These are phyloP conservation scores for Populus euphratica DNA, from an alignment of 345 rosid genomes.

Conservation along the genomic window DNA sequence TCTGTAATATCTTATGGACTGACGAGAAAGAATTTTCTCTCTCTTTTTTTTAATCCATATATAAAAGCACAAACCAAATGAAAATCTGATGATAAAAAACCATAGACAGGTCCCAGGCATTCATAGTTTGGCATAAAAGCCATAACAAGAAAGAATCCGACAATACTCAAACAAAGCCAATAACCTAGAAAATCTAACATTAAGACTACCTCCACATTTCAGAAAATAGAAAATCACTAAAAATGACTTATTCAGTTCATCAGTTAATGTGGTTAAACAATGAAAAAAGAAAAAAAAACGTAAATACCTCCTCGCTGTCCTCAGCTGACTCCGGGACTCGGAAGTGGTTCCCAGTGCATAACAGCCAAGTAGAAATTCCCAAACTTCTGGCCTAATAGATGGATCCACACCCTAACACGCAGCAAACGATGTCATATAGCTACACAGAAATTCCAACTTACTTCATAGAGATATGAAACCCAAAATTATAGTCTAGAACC, in stretches of 20 bases:
- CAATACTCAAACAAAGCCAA: not conserved
- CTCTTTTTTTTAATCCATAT: not conserved
- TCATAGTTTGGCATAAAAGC: constrained; percentile 1
- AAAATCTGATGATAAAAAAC: not conserved
- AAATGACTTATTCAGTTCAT: too few relatives aligned
- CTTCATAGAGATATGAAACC: not conserved
- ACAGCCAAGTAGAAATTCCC: constrained; percentile 96
- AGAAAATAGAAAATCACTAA: too few relatives aligned
- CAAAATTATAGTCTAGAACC: not conserved
- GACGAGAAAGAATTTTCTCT: not conserved
- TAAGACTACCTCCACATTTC: too few relatives aligned
- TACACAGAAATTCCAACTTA: not conserved
- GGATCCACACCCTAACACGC: constrained; percentile 75
- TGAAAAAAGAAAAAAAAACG: not conserved
- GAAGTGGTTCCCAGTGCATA: constrained; percentile 71
- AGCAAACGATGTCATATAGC: constrained; percentile 25
- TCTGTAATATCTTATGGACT: not conserved
- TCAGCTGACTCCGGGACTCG: constrained; percentile 66
- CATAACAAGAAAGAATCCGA: not conserved
- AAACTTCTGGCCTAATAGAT: constrained; percentile 84
- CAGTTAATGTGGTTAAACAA: not conserved
- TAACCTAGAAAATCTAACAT: not conserved
- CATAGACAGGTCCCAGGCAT: not conserved
- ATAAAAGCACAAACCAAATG: not conserved
- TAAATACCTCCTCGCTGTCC: constrained; percentile 67